These are phyloP conservation scores for Linnemannia exigua DNA, from an alignment of 192 early-diverging fungal species.

Conservation along the genomic window DNA sequence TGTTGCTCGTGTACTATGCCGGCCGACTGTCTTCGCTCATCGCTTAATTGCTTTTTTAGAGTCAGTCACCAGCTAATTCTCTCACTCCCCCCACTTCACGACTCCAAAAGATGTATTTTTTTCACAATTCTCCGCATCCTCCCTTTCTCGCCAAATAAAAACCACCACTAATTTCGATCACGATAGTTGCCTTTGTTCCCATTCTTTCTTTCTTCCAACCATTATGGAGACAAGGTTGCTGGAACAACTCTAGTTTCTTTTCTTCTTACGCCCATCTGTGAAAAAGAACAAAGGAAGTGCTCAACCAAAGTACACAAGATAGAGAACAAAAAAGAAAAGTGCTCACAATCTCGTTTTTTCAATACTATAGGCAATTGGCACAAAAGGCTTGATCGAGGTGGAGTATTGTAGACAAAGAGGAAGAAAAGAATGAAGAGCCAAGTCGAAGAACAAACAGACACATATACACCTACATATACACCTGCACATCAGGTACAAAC, in stretches of 20 bases:
- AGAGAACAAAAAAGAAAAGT: neutral
- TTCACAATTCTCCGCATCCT: neutral
- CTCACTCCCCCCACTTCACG: no score
- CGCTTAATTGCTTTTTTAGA: conserved; percentile 15
- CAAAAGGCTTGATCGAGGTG: neutral
- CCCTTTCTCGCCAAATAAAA: neutral
- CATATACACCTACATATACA: no score
- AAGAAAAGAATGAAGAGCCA: neutral
- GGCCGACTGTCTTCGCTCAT: conserved; percentile 33
- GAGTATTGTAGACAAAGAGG: no score
- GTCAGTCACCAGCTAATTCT: neutral
- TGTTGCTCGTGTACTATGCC: conserved; percentile 43
- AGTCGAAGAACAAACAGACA: no score
- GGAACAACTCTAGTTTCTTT: neutral
- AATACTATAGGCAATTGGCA: neutral
- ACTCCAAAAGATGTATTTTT: neutral
- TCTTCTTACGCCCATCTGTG: neutral
- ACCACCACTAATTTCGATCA: neutral
- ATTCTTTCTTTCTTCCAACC: neutral
- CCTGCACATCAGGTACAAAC: no score
- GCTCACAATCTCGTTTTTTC: conserved; percentile 4
- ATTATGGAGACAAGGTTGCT: neutral
- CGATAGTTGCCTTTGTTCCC: no score
- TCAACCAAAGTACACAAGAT: neutral
- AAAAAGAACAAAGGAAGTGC: conserved; percentile 1